Conservation (phyloP, 169 alveolate species). For the Toxoplasma gondii region DNA sequence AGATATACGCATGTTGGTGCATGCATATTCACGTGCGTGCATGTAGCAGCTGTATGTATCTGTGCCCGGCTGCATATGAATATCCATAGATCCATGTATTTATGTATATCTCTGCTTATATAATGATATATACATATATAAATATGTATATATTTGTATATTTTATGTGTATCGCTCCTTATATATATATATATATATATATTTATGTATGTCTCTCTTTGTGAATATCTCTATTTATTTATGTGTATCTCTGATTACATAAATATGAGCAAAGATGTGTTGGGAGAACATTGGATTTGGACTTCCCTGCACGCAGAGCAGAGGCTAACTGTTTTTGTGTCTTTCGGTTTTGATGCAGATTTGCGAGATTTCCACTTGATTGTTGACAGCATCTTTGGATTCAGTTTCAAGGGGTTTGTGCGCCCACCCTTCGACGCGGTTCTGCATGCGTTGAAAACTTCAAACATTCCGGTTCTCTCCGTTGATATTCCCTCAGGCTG, state of each 20-base stretch:
- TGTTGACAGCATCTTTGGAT: constrained; percentile 89
- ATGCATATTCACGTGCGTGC: too few species aligned
- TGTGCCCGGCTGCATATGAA: too few species aligned
- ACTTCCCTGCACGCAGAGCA: too few species aligned
- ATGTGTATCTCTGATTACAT: too few species aligned
- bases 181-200: too few species aligned
- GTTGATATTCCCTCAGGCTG: constrained; percentile 92
- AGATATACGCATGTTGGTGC: not conserved
- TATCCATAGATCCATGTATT: too few species aligned
- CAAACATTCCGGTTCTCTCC: constrained; percentile 78
- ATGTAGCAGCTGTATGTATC: too few species aligned
- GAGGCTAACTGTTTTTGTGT: not conserved
- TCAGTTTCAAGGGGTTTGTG: constrained; percentile 85
- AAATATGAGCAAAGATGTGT: too few species aligned
- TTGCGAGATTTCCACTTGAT: constrained; percentile 75
- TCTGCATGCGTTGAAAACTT: constrained; percentile 44
- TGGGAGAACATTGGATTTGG: too few species aligned
- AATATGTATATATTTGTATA: not conserved
- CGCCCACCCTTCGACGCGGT: constrained; percentile 77
- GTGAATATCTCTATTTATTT: too few species aligned
- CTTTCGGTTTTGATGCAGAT: not conserved
- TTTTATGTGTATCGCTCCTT: not conserved
- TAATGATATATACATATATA: not conserved
- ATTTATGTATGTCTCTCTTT: too few species aligned
- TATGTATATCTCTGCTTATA: too few species aligned